phyloP scores from a whole-genome alignment of 805 yeast species.

The Ogataea populi-albae region DNA sequence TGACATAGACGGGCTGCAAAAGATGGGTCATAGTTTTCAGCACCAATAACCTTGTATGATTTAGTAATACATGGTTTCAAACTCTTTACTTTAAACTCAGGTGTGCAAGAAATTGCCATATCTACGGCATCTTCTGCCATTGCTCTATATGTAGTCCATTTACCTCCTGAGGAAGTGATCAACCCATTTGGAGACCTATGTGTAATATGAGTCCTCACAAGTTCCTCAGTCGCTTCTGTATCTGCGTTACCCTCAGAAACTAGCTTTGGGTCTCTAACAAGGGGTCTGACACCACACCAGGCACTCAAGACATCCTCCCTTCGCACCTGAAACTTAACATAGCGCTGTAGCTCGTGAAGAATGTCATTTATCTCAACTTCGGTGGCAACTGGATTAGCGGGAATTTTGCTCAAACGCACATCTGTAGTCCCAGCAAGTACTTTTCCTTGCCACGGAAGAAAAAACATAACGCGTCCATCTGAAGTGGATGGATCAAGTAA shows the following conservation, averaged over 20 bases:
- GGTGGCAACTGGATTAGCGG: constrained; percentile 75
- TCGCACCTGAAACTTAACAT: constrained; percentile 82
- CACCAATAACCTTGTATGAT: constrained; percentile 66
- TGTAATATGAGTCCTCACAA: constrained; percentile 86
- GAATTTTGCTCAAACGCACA: constrained; percentile 70
- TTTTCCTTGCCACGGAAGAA: constrained; percentile 97
- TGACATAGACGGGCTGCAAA: constrained; percentile 78
- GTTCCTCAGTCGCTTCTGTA: constrained; percentile 67
- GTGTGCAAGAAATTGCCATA: constrained; percentile 52
- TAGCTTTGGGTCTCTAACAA: constrained; percentile 76
- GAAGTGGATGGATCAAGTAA: constrained; percentile 87
- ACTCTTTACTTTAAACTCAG: constrained; percentile 30
- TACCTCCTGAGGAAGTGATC: constrained; percentile 92
- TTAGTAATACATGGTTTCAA: constrained; percentile 52
- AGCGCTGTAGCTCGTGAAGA: constrained; percentile 82
- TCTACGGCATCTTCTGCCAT: constrained; percentile 95
- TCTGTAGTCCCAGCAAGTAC: constrained; percentile 97
- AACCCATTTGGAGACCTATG: constrained; percentile 67
- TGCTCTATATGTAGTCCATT: constrained; percentile 97
- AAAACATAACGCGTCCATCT: constrained; percentile 95
- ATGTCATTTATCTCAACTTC: constrained; percentile 89
- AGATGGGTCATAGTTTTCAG: constrained; percentile 72
- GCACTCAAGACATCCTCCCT: constrained; percentile 91
- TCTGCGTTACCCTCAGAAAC: constrained; percentile 27
- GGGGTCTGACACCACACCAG: constrained; percentile 96